phyloP scores from a whole-genome alignment of 2,329 filamentous ascomycete genomes.

The Arachnopeziza araneosa region DNA sequence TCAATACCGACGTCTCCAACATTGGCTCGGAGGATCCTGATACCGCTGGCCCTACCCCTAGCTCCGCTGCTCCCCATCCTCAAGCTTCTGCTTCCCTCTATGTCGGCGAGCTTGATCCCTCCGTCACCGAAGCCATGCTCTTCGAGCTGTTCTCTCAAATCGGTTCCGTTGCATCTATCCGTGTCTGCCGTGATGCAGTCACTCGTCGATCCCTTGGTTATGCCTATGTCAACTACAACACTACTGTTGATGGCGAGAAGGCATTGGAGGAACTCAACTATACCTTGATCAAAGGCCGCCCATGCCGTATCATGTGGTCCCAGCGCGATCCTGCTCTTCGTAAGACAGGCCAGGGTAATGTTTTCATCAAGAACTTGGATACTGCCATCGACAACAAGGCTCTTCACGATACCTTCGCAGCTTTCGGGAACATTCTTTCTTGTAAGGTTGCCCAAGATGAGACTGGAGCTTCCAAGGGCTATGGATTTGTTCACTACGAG shows the following conservation, averaged over 20 bases:
- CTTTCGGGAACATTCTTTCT: slow-evolving; percentile 97
- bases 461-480: slow-evolving; percentile 93
- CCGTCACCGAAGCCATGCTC: slow-evolving; percentile 99
- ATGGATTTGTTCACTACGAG: slow-evolving; percentile 99
- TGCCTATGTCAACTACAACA: slow-evolving; percentile 99
- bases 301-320: slow-evolving; percentile 99
- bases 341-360: slow-evolving; percentile 98
- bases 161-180: slow-evolving; percentile 96
- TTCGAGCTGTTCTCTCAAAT: slow-evolving; percentile 99
- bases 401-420: slow-evolving; percentile 97
- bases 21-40: slow-evolving; percentile 53
- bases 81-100: slow-evolving; percentile 97
- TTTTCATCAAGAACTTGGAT: slow-evolving; percentile 99
- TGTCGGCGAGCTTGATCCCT: slow-evolving; percentile 95
- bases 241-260: slow-evolving; percentile 91
- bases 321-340: slow-evolving; percentile 98
- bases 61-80: slow-evolving; percentile 67
- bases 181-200: slow-evolving; percentile 98
- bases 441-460: slow-evolving; percentile 99
- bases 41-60: slow-evolving; percentile 64
- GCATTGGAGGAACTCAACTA: slow-evolving; percentile 99
- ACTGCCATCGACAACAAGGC: slow-evolving; percentile 99
- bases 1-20: slow-evolving; percentile 68
- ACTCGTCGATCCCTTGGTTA: slow-evolving; percentile 98
- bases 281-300: slow-evolving; percentile 96